Base-by-base conservation (phyloP, 371 early-diverging fungal genomes). In the Entomophthora muscae region DNA sequence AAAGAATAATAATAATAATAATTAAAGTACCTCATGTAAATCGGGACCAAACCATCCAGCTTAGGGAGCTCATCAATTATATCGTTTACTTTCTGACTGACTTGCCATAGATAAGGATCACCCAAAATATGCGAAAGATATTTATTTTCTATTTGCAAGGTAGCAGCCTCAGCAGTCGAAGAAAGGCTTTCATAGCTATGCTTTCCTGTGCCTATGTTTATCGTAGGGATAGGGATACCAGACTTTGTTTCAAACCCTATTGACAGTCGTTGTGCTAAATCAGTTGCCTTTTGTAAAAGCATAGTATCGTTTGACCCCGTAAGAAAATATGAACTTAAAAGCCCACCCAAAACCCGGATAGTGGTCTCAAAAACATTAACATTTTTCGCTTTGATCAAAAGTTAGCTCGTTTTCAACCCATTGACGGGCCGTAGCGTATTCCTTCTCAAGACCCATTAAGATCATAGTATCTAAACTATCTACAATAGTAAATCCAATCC, bases 281-380 rank as follows among this genome's bases (percentile, higher is more conserved):
- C 85, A 0, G 74, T 71, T 0, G 95, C 93, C 68, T 84, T 85
- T 23, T 75, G 69, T 57, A 94, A 68, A 57, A 87, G 82, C 5
- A 78, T 29, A 0, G 66, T 33, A 57, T 91, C 88, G 23, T 42
- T 3, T 17, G 42, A 42, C 2, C 79, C 80, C 0, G 84, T 78
- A 28, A 90, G 74, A 63, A 91, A 78, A 66, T 92, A 86, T 0
- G 90, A 88, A 30, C 86, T 82, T 27, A 95, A 68, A 21, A 95
- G 70, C 3, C 93, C 62, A 13, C 98, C 98, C 12, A 97, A 72
- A 0, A 92, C 81, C 0, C 98, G 84, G 61, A 97, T 97, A 0
- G 86, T 91, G 17, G 90, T 89, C 73, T 97, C 98, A 72, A 97
- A 97, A 26, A 94, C 76, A 64, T 83, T 86, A 21, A 92, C 89